phyloP scores from a whole-genome alignment of 2,329 filamentous ascomycete genomes.

The Colletotrichum sojae region DNA sequence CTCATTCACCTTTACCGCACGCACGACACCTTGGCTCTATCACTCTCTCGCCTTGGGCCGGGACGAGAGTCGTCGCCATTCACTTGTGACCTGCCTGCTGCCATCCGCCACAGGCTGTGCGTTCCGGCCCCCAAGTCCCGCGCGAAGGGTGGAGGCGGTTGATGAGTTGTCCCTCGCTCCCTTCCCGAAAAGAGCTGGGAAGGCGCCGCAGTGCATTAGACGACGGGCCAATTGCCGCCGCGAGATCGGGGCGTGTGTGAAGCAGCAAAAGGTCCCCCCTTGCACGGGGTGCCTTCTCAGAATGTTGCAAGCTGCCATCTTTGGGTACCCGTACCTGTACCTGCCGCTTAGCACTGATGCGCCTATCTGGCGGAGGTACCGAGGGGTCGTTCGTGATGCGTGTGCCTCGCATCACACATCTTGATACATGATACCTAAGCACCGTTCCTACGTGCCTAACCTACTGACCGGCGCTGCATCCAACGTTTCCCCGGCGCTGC shows the following conservation, averaged over 20 bases:
- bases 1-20: not conserved
- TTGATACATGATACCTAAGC: too few relatives aligned
- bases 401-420: slow-evolving; percentile 16
- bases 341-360: too few relatives aligned
- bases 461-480: too few relatives aligned
- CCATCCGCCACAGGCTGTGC: not conserved
- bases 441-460: too few relatives aligned
- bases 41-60: not conserved
- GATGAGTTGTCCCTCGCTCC: slow-evolving; percentile 40
- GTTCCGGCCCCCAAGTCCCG: slow-evolving; percentile 17
- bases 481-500: not conserved
- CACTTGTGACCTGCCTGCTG: not conserved
- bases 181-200: slow-evolving; percentile 39
- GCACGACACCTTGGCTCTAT: not conserved
- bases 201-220: slow-evolving; percentile 5
- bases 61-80: not conserved
- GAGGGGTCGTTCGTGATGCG: not conserved
- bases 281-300: slow-evolving; percentile 6
- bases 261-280: slow-evolving; percentile 6
- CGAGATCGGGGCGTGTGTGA: slow-evolving; percentile 35
- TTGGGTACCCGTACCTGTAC: too few relatives aligned
- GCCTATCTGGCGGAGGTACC: too few relatives aligned
- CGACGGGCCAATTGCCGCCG: slow-evolving; percentile 39
- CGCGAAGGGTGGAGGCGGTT: slow-evolving; percentile 34
- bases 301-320: not conserved